Base-by-base conservation (phyloP, 352 stramenopile genomes). In the Lagenidium sp. region DNA sequence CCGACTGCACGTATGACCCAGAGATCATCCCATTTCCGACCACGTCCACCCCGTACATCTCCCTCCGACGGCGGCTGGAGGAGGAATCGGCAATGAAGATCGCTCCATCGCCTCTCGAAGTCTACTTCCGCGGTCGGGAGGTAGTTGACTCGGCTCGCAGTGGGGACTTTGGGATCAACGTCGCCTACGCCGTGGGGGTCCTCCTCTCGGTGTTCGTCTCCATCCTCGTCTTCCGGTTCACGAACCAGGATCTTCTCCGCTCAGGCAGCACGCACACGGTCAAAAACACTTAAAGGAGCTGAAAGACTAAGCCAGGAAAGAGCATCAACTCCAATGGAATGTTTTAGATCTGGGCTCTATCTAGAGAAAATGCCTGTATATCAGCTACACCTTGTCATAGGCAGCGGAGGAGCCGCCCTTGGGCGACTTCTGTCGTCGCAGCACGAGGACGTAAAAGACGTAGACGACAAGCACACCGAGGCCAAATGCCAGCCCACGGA, bases 331-430 rank as follows among this genome's bases (percentile, higher is more conserved):
- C n/a, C n/a, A n/a, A n/a, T n/a, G n/a, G n/a, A n/a, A n/a, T n/a
- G n/a, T n/a, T n/a, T n/a, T n/a, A n/a, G n/a, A n/a, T n/a, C n/a
- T n/a, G n/a, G n/a, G n/a, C n/a, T n/a, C n/a, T n/a, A n/a, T n/a
- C n/a, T n/a, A n/a, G n/a, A n/a, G n/a, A n/a, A n/a, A n/a, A n/a
- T n/a, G n/a, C n/a, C n/a, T n/a, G n/a, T n/a, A n/a, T n/a, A n/a
- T n/a, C n/a, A n/a, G n/a, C n/a, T n/a, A 92, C 42, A 88, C 79
- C 60, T 87, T 86, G 55, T 91, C 76, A 44, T 86, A 89, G 3
- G 68, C 69, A 4, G 66, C 55, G 7, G 57, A 58, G 2, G 57
- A 75, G 3, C 55, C 46, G n/a, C n/a, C n/a, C 40, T 64, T 63
- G 10, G 63, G 47, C 37, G 62, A 54, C 35, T 64, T 65, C 45